phyloP scores from a whole-genome alignment of 2,329 filamentous ascomycete species.

The Parascedosporium putredinis region DNA sequence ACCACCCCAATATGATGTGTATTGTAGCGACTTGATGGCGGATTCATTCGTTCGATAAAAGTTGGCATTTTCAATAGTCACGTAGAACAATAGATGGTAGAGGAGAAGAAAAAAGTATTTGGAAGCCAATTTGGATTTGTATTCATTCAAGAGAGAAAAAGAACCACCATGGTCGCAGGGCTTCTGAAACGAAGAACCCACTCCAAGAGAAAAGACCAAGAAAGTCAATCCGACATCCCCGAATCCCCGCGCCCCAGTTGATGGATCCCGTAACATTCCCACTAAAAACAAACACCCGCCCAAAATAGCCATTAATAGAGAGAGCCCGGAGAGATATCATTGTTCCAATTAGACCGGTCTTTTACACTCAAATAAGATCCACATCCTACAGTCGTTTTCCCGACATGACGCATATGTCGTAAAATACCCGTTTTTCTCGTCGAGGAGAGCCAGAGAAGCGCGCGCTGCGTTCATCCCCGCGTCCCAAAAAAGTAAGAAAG shows the following conservation, averaged over 20 bases:
- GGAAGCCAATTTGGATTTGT: not conserved
- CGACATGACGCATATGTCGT: too few relatives aligned
- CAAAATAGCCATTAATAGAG: not conserved
- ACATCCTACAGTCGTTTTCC: not conserved
- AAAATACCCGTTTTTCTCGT: too few relatives aligned
- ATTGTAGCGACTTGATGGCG: too few relatives aligned
- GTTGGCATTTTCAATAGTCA: too few relatives aligned
- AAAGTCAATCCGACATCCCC: not conserved
- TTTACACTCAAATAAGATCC: not conserved
- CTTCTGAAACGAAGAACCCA: too few relatives aligned
- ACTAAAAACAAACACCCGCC: not conserved
- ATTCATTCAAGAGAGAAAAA: not conserved
- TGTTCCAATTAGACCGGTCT: not conserved
- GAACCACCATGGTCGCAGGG: too few relatives aligned
- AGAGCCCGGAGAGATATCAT: not conserved
- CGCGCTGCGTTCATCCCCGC: too few relatives aligned
- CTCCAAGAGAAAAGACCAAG: not conserved
- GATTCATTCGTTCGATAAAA: too few relatives aligned
- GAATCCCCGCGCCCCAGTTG: too few relatives aligned
- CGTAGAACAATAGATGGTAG: not conserved
- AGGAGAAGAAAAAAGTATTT: not conserved
- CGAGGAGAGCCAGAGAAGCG: too few relatives aligned
- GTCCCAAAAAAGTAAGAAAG: not conserved
- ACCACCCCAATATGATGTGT: too few relatives aligned
- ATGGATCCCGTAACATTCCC: not conserved